Evolutionary conservation across 2,329 filamentous ascomycete genomes (phyloP), one percentile per base, ranked within the genome.

Genomic region (Onygenales sp.): DNA sequence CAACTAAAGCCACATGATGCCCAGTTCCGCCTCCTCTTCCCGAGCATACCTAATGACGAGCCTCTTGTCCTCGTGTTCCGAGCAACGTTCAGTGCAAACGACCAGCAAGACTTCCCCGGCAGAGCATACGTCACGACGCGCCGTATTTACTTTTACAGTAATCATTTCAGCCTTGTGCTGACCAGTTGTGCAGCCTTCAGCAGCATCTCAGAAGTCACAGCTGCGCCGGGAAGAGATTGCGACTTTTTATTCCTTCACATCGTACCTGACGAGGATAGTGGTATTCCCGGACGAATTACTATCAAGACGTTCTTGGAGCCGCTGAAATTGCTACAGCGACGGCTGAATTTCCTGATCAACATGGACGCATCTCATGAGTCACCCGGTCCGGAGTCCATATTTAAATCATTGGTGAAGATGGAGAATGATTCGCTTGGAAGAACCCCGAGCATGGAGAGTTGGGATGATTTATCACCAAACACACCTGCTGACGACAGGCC

Each of bases 221-320:
- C 88, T 39, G 89, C 89, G 2, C 86, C 89, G 10, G 93, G 93
- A 17, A 85, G 85, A 65, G 90, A 96, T 62, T 95, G 89, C 65
- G 93, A 98, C 70, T 95, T 91, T 67, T 80, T 97, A 33, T 95
- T 90, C 66, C 71, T 98, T 41, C 91, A 96, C 64, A 78, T 86
- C 51, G 84, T 86, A 62, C 78, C 84, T 48, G 75, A 75, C 43
- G 79, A 80, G 52, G 80, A 82, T 54, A 81, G 78, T 56, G 77
- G 78, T 43, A 83, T 80, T 10, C 84, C 84, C 47, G 84, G 84
- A 3, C 79, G 89, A 51, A 81, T 97, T 55, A 92, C 88, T 0
- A 82, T 98, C 65, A 97, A 95, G 73, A 87, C 89, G 0, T 98
- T 96, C 74, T 75, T 98, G 27, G 92, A 97, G 61, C 87, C 93